Conservation (phyloP, 208 protist species). For the Crithidia mellificae region DNA sequence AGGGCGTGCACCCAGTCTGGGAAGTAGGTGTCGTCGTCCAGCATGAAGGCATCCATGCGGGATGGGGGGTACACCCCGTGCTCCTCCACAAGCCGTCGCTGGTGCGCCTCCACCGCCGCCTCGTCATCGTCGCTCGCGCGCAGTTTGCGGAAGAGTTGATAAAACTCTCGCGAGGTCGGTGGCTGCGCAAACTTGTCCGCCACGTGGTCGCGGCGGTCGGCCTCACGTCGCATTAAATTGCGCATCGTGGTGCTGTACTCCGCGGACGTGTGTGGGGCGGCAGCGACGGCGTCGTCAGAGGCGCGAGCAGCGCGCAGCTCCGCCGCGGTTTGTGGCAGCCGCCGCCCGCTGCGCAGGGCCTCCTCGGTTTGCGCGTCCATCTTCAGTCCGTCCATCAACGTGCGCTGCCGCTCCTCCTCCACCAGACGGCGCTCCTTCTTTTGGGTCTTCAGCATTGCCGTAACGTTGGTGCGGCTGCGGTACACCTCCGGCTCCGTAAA, state of each 20-base stretch:
- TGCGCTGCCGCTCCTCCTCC: conserved; percentile 40
- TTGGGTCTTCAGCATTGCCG: conserved; percentile 54
- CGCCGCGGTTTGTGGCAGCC: conserved; percentile 29
- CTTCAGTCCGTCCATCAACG: conserved; percentile 35
- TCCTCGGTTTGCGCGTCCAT: conserved; percentile 41
- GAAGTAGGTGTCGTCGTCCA: conserved; percentile 86
- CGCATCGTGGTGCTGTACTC: conserved; percentile 49
- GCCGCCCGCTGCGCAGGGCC: conserved; percentile 38
- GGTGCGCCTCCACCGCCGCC: conserved; percentile 56
- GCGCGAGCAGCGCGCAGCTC: conserved; percentile 38
- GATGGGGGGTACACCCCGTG: conserved; percentile 73
- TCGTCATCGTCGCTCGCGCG: conserved; percentile 59
- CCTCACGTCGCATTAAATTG: conserved; percentile 63
- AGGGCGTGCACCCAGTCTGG: conserved; percentile 85
- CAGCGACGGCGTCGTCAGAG: conserved; percentile 40
- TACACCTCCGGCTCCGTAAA: conserved; percentile 81
- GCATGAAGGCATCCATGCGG: conserved; percentile 88
- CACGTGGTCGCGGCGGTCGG: conserved; percentile 69
- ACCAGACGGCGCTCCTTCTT: conserved; percentile 47
- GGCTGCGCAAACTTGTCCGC: conserved; percentile 76
- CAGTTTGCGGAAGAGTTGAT: conserved; percentile 60
- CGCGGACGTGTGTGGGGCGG: neutral
- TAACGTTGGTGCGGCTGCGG: conserved; percentile 58
- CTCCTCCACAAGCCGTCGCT: conserved; percentile 74
- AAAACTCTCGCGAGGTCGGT: conserved; percentile 74